Evolutionary conservation across 2,329 filamentous ascomycete genomes (phyloP).

Genomic region (Colletotrichum liriopes): DNA sequence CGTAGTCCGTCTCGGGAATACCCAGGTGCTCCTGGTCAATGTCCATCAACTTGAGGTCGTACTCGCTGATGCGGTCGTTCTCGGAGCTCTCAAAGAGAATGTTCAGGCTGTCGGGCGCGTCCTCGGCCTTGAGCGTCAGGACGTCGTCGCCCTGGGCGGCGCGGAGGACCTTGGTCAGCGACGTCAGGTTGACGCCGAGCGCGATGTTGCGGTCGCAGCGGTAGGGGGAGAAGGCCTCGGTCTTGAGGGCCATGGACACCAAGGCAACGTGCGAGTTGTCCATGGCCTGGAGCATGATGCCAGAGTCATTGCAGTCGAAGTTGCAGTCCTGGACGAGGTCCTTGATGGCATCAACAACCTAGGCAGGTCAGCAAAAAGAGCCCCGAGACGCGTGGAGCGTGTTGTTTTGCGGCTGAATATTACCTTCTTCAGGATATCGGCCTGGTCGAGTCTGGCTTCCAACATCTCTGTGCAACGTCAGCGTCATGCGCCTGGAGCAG

Average conservation of each 20-base stretch:
- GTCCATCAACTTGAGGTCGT: conserved; percentile 99
- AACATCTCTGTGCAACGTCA: conserved; percentile 74
- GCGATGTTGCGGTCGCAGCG: conserved; percentile 99
- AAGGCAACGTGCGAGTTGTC: conserved; percentile 99
- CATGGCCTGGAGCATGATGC: conserved; percentile 98
- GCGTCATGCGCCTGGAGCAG: conserved; percentile 51
- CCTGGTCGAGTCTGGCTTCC: conserved; percentile 97
- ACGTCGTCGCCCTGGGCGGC: conserved; percentile 95
- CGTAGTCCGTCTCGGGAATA: conserved; percentile 99
- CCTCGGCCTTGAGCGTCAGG: conserved; percentile 96
- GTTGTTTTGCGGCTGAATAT: conserved; percentile 40
- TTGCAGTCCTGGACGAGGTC: conserved; percentile 99
- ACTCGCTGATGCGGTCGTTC: conserved; percentile 95
- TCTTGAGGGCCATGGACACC: conserved; percentile 98
- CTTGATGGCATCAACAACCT: conserved; percentile 99
- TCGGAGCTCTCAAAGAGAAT: conserved; percentile 93
- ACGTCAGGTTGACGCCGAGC: conserved; percentile 96
- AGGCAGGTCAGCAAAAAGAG: conserved; percentile 39
- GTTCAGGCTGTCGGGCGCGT: conserved; percentile 95
- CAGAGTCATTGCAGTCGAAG: conserved; percentile 99
- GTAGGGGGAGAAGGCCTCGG: conserved; percentile 94
- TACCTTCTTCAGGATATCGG: conserved; percentile 95
- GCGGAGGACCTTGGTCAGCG: conserved; percentile 96
- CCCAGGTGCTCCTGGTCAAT: conserved; percentile 99
- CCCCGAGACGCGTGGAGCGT: conserved; percentile 4